Evolutionary conservation across 2,329 filamentous ascomycete species (phyloP), one percentile per base, ranked within the genome.

Genomic region (Polychaeton citri): DNA sequence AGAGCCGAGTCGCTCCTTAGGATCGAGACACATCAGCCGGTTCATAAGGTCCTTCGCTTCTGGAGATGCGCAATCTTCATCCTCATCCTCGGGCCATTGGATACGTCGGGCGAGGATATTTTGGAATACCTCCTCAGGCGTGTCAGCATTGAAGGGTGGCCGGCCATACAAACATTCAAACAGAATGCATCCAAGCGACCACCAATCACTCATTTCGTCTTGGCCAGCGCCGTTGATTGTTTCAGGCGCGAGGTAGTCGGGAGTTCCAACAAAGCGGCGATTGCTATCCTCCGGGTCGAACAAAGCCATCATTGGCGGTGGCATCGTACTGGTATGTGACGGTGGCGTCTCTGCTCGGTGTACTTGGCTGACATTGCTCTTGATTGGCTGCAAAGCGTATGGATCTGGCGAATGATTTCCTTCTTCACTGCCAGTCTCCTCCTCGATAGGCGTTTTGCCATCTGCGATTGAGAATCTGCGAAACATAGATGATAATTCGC

Each of bases 141-240:
- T 86, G 15, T 71, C 68, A 1, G 85, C 90, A 56, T 96, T 86
- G 59, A 98, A 98, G 1, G 90, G 90, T 1, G 90, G 90, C 39
- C 84, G 80, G 1, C 90, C 90, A 52, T 84, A 96, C 2, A 98
- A 65, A 46, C 94, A 95, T 52, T 98, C 90, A 51, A 95, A 98
- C 59, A 96, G 66, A 48, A 98, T 96, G 57, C 92, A 98, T 1
- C 90, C 90, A n/a, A 98, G 71, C 16, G 90, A 96, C 90, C 90
- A 98, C 90, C 90, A 98, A 75, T 98, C 90, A 54, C 90, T 96
- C 47, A 88, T 90, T 58, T 96, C 88, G 52, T 98, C 90, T 58
- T 98, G 90, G 2, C 88, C 86, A 46, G 86, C 78, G 34, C 92
- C 90, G 45, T 85, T 87, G 53, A 98, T 93, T 0, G 92, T 98